A percentile compares a stretch with the other conserved stretches of the same genome.
These are phyloP conservation scores for Leishmania tarentolae DNA, from an alignment of 208 protist genomes.

Conservation along the genomic window DNA sequence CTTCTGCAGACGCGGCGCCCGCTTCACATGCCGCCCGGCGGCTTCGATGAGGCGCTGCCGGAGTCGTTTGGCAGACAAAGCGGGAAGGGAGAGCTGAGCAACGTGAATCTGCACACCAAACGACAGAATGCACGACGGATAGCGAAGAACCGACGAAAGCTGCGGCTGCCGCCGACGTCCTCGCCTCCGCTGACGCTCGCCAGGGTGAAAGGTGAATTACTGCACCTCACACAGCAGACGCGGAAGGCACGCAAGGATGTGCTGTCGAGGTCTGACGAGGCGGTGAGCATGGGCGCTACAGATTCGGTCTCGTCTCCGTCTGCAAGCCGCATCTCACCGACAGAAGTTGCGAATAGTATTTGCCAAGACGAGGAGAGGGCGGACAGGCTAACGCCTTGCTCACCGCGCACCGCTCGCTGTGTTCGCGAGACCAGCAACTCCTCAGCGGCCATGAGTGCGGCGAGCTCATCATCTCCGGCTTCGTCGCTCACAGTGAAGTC, in stretches of 20 bases:
- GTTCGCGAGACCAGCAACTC: neutral
- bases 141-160: slow-evolving; percentile 9
- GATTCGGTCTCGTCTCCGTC: slow-evolving; percentile 5
- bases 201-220: slow-evolving; percentile 25
- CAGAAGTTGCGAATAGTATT: slow-evolving; percentile 10
- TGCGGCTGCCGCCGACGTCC: slow-evolving; percentile 11
- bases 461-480: slow-evolving; percentile 17
- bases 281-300: neutral
- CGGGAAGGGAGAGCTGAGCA: slow-evolving; percentile 56
- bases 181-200: slow-evolving; percentile 1
- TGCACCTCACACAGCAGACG: slow-evolving; percentile 24
- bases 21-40: slow-evolving; percentile 55
- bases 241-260: slow-evolving; percentile 18
- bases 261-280: slow-evolving; percentile 1
- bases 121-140: slow-evolving; percentile 17
- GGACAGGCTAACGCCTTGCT: neutral
- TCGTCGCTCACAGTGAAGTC: slow-evolving; percentile 11
- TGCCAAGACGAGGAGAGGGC: neutral
- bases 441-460: slow-evolving; percentile 10
- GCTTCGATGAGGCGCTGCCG: slow-evolving; percentile 55
- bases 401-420: neutral
- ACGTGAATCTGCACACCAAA: slow-evolving; percentile 47
- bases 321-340: slow-evolving; percentile 11
- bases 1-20: slow-evolving; percentile 3
- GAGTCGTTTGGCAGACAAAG: slow-evolving; percentile 46